Evolutionary conservation across 2,329 filamentous ascomycete genomes (phyloP), one percentile per base, ranked within the genome.

Genomic region (Cyphellophora europaea): DNA sequence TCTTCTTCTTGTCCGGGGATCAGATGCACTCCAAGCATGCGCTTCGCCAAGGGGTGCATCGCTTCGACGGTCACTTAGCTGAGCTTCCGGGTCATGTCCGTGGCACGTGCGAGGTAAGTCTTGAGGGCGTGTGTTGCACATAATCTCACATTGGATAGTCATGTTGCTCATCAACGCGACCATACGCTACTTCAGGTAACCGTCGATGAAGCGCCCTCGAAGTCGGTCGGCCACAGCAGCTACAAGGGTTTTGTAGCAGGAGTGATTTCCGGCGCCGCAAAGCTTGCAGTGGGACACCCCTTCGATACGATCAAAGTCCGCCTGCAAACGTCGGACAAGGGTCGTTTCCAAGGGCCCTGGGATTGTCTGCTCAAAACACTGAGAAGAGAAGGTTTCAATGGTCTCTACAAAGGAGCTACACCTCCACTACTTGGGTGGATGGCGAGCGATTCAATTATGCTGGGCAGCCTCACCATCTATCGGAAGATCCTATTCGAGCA

Each of bases 221-320:
- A 8, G 8, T n/a, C 21, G 21, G n/a, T 8, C 21, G 8, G n/a
- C n/a, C 32, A 30, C 41, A 57, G 53, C 48, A 80, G 83, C 55
- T 96, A 95, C 67, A 88, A 85, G 53, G 91, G 89, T n/a, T 98
- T 96, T 56, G 85, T 95, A 17, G 91, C 85, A 1, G 91, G 91
- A n/a, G 77, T 95, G 5, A 95, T 95, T 55, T 93, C 85, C 23
- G 91, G 91, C 15, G 81, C 96, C 52, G 79, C 88, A 39, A 96
- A 96, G 64, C 66, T 95, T 38, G 77, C 35, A 6, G 39, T 44
- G 19, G 47, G 43, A 13, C 43, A 43, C 35, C 72, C 84, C 15
- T 96, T 98, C 64, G 91, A 98, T 61, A 96, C 91, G 0, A 77
- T 98, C 58, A 98, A 98, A 63, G 89, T 96, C 35, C 85, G 91